phyloP scores from a whole-genome alignment of 106 monocot species.

The Dioscorea zingiberensis region DNA sequence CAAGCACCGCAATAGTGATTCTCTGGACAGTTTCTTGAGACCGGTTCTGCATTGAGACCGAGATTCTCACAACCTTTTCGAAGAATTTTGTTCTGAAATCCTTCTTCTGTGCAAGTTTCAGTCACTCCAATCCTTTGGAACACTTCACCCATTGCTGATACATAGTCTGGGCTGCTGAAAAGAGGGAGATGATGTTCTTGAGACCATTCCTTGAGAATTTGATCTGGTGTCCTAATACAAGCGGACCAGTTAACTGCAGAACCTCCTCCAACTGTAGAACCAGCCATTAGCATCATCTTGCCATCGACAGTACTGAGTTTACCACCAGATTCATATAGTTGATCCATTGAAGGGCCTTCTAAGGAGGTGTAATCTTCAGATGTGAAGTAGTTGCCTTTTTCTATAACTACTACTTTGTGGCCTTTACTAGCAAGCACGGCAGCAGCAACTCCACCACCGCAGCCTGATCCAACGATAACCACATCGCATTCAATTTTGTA shows the following conservation, averaged over 20 bases:
- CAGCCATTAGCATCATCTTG: constrained; percentile 45
- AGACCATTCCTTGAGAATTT: constrained; percentile 60
- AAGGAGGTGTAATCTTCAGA: constrained; percentile 54
- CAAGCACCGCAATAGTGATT: constrained; percentile 71
- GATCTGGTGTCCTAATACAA: constrained; percentile 46
- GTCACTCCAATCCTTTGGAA: constrained; percentile 67
- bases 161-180: constrained; percentile 34
- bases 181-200: constrained; percentile 29
- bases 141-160: constrained; percentile 59
- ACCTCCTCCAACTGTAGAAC: constrained; percentile 66
- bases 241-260: constrained; percentile 77
- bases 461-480: constrained; percentile 69
- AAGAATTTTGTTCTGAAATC: constrained; percentile 72
- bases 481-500: constrained; percentile 59
- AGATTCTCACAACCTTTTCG: constrained; percentile 76
- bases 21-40: constrained; percentile 51
- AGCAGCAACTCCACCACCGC: constrained; percentile 84
- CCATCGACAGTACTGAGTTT: constrained; percentile 27
- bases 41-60: constrained; percentile 49
- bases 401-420: constrained; percentile 61
- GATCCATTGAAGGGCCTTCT: constrained; percentile 43
- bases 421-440: constrained; percentile 61
- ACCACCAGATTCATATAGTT: constrained; percentile 60
- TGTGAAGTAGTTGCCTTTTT: constrained; percentile 86
- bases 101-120: constrained; percentile 47